Conservation (phyloP, 2,329 filamentous ascomycete genomes). For the Fusarium circinatum region DNA sequence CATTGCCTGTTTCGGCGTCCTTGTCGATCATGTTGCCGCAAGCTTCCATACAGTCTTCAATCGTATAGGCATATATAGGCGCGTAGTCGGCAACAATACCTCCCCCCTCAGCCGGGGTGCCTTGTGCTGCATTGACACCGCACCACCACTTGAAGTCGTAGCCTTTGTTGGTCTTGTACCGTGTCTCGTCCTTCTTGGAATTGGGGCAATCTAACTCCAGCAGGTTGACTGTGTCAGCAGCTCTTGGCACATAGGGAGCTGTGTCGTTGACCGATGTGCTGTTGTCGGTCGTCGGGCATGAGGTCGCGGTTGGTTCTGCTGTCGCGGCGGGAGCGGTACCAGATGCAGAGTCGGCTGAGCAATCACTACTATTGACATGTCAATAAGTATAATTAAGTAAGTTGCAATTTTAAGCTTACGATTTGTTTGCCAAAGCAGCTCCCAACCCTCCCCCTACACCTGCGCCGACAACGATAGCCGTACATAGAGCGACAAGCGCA, state of each 20-base stretch:
- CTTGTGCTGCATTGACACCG: conserved; percentile 19
- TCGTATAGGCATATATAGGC: conserved; percentile 8
- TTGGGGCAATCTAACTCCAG: conserved; percentile 19
- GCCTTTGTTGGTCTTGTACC: conserved; percentile 25
- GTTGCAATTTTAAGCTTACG: neutral
- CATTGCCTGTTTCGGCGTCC: neutral
- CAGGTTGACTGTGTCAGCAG: neutral
- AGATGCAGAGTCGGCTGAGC: neutral
- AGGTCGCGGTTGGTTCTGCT: conserved; percentile 11
- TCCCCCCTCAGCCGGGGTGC: conserved; percentile 2
- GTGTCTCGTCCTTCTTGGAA: conserved; percentile 3
- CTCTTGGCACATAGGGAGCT: conserved; percentile 19
- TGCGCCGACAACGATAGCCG: conserved; percentile 28
- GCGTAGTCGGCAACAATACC: conserved; percentile 11
- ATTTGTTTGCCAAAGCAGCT: conserved; percentile 26
- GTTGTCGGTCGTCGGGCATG: conserved; percentile 13
- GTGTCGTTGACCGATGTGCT: conserved; percentile 17
- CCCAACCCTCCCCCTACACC: conserved; percentile 32
- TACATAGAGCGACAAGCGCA: conserved; percentile 23
- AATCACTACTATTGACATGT: neutral
- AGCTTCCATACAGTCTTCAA: conserved; percentile 27
- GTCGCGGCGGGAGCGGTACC: conserved; percentile 14
- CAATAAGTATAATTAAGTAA: neutral
- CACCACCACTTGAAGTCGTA: conserved; percentile 35
- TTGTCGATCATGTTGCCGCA: conserved; percentile 23